Base-by-base conservation (phyloP, 495 filamentous ascomycete species). In the Bombardia bombarda region DNA sequence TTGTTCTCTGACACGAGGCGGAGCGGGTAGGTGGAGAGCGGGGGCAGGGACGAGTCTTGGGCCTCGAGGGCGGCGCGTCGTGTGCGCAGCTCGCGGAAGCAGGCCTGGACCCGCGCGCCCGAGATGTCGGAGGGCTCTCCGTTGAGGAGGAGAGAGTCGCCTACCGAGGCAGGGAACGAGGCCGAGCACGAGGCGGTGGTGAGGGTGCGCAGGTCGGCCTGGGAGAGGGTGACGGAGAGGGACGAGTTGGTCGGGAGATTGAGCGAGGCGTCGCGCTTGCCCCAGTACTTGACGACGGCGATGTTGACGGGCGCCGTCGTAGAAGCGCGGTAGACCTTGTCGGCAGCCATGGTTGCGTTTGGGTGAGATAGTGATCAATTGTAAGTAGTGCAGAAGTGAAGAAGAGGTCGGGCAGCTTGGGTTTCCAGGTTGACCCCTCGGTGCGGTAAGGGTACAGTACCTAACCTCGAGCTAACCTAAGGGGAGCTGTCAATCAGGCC, bases 261-360 rank as follows among this genome's bases (percentile, higher is more conserved):
- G 44, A 97, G 78, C 51, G 81, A 83, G 14, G 84, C 62, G 67
- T 97, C 87, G 33, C 92, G 86, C 68, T 97, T 97, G 47, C 92
- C 92, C 92, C 92, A 98, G 43, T 72, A 92, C 87, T 99, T 99
- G 63, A 99, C 90, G 26, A 99, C 92, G 42, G 92, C 92, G 57
- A 99, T 99, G 72, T 99, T 99, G 52, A 99, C 92, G 13, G 92
- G 92, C 19, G 92, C 92, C 25, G 88, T 95, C 34, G 90, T 96
- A 68, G 84, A 95, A 39, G 93, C 88, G 56, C 86, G 82, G 72
- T 90, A 89, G 56, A 97, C 63, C 40, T 63, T 69, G 18, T 57
- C 59, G 31, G 72, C 66, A 19, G 70, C 59, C 76, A 79, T 79
- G 24, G 7, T 42, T 14, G 34, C 10, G 12, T 9, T 20, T 37